Evolutionary conservation across 257 asterid species (phyloP).

Genomic region (Petrea volubilis): DNA sequence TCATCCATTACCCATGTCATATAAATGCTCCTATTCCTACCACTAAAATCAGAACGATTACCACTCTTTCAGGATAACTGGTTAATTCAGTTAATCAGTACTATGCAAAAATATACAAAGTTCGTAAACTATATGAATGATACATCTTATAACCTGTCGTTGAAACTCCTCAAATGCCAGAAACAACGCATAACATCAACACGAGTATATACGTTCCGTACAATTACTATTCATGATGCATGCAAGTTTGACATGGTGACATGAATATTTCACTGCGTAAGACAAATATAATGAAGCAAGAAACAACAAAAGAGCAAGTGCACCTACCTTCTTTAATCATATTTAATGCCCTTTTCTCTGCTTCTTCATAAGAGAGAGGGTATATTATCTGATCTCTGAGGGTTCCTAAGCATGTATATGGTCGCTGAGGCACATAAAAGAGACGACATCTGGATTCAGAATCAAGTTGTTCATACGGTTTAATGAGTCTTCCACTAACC

Average conservation of each 20-base stretch:
- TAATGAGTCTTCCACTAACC: slow-evolving; percentile 73
- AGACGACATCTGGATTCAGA: slow-evolving; percentile 56
- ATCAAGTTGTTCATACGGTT: slow-evolving; percentile 52
- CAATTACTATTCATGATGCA: slow-evolving; percentile 1
- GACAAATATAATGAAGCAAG: slow-evolving; percentile 4
- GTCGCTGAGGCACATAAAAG: slow-evolving; percentile 94
- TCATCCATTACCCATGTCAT: not conserved
- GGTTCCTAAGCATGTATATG: slow-evolving; percentile 98
- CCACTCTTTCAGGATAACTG: slow-evolving; percentile 4
- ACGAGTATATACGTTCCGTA: not conserved
- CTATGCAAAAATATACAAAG: not conserved
- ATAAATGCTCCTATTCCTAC: not conserved
- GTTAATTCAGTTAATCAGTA: not conserved
- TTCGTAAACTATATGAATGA: not conserved
- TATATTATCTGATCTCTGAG: slow-evolving; percentile 97
- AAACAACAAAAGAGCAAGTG: slow-evolving; percentile 14
- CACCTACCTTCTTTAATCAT: slow-evolving; percentile 50
- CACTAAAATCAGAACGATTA: not conserved
- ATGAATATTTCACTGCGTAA: not conserved
- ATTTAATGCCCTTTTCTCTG: slow-evolving; percentile 57
- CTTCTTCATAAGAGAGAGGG: slow-evolving; percentile 85
- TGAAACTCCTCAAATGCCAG: slow-evolving; percentile 11
- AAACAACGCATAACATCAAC: not conserved
- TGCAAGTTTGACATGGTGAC: not conserved
- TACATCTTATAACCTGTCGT: not conserved